A percentile compares a stretch with the other conserved stretches of the same genome.
These are phyloP conservation scores for Nyssa sinensis DNA, from an alignment of 148 eudicot genomes.

Conservation along the genomic window DNA sequence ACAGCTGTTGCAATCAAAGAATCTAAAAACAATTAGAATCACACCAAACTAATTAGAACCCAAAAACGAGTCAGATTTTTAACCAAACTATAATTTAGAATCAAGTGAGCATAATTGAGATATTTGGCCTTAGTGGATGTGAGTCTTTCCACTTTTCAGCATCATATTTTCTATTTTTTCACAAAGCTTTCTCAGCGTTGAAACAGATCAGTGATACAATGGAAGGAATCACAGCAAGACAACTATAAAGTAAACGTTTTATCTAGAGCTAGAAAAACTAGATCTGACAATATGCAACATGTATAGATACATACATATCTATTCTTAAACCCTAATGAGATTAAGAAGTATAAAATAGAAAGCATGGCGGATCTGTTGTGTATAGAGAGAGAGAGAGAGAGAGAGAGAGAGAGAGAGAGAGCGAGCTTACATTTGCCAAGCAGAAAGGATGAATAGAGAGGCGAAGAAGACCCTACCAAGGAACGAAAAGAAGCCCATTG, in stretches of 20 bases:
- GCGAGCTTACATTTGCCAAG: slow-evolving; percentile 48
- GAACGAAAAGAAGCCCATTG: slow-evolving; percentile 60
- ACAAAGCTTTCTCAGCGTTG: not conserved
- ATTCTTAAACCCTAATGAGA: not conserved
- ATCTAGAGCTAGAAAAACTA: not conserved
- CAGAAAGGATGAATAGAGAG: slow-evolving; percentile 62
- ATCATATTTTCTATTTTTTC: not conserved
- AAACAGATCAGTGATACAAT: not conserved
- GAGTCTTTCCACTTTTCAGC: not conserved
- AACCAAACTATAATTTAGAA: no score
- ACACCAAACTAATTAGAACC: no score
- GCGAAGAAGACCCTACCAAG: slow-evolving; percentile 56
- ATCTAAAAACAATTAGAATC: no score
- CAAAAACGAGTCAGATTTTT: no score
- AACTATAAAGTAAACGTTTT: not conserved
- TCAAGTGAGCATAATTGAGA: no score
- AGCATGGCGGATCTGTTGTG: not conserved
- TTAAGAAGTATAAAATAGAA: not conserved
- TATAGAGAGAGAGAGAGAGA: not conserved
- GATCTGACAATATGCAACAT: slow-evolving; percentile 8
- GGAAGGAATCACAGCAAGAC: not conserved
- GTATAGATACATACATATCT: not conserved
- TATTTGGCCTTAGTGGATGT: not conserved
- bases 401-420: not conserved
- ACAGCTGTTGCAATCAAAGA: no score